Evolutionary conservation across 2,329 filamentous ascomycete genomes (phyloP), one percentile per base, ranked within the genome.

Genomic region (Apiospora pterosperma): DNA sequence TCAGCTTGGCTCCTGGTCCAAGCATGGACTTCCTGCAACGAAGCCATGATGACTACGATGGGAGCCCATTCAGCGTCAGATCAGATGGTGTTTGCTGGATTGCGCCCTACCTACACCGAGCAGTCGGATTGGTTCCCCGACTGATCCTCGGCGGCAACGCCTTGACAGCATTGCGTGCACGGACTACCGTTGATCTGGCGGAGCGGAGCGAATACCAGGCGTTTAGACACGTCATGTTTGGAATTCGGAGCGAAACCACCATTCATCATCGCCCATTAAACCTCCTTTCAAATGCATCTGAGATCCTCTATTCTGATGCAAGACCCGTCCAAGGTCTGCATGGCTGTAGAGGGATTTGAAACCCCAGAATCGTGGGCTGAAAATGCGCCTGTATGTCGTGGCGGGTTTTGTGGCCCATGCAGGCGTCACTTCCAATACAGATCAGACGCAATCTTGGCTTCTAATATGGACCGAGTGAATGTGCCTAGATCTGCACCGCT

Each of bases 381-480:
- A 48, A 28, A 48, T 48, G 44, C 23, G 28, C 28, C 25, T 34
- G 16, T 12, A 10, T 55, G 48, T 55, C 28, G 25, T 55, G 31
- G 48, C 28, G 48, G 48, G n/a, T 19, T 34, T 28, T 55, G 48
- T 34, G 12, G 34, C 28, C 48, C 16, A 34, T 55, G 28, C 28
- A 55, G 28, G 48, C 28, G n/a, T 62, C 39, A 62, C 75, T 87
- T 87, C 86, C 86, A 89, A 70, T 85, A 79, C 38, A 89, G 78
- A 72, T 76, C 75, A 21, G 73, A 69, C 25, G 68, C 67, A 52
- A 70, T 72, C 61, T 73, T 74, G 65, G 82, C 78, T 70, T 88
- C 84, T 73, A 91, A 79, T 16, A 83, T 81, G 61, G 88, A 86
- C 68, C 88, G 85, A 65, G 91, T 81, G 73, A 91, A 89, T 23